Evolutionary conservation across 2,329 filamentous ascomycete genomes (phyloP).

Genomic region (Myriosclerotinia scirpicola): DNA sequence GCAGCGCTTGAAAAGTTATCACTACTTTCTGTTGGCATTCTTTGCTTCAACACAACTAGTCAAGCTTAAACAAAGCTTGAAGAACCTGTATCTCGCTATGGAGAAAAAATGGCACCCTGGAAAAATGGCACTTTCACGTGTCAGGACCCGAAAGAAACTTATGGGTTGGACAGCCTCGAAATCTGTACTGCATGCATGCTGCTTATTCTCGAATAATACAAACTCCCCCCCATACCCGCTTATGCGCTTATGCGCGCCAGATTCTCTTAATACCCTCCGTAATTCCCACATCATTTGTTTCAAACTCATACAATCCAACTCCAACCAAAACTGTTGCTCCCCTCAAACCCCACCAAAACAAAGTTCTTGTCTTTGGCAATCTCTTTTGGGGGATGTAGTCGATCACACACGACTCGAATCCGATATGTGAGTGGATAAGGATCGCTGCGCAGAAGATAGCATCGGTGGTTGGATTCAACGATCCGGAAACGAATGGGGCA

Average conservation of each 20-base stretch:
- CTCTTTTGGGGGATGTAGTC: conserved; percentile 82
- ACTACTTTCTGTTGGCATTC: background rate
- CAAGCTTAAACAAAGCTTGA: background rate
- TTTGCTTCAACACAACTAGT: background rate
- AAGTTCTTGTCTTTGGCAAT: conserved; percentile 65
- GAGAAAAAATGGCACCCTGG: background rate
- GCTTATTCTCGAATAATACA: conserved; percentile 23
- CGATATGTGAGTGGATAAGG: conserved; percentile 92
- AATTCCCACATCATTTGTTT: conserved; percentile 96
- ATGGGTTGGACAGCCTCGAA: conserved; percentile 13
- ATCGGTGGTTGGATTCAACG: conserved; percentile 85
- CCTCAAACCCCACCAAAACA: conserved; percentile 78
- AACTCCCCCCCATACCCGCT: conserved; percentile 9
- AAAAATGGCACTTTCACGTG: conserved; percentile 10
- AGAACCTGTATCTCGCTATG: background rate
- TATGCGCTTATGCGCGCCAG: conserved; percentile 79
- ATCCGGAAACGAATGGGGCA: conserved; percentile 87
- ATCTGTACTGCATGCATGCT: conserved; percentile 14
- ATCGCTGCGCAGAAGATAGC: conserved; percentile 79
- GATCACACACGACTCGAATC: conserved; percentile 85
- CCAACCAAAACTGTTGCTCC: conserved; percentile 76
- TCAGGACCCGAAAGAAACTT: background rate
- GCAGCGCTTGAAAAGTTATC: background rate
- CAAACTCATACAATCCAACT: conserved; percentile 93
- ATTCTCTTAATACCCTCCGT: conserved; percentile 86